These are phyloP conservation scores for Ascochyta viciae-villosae DNA, from an alignment of 2,329 filamentous ascomycete genomes.

Conservation along the genomic window DNA sequence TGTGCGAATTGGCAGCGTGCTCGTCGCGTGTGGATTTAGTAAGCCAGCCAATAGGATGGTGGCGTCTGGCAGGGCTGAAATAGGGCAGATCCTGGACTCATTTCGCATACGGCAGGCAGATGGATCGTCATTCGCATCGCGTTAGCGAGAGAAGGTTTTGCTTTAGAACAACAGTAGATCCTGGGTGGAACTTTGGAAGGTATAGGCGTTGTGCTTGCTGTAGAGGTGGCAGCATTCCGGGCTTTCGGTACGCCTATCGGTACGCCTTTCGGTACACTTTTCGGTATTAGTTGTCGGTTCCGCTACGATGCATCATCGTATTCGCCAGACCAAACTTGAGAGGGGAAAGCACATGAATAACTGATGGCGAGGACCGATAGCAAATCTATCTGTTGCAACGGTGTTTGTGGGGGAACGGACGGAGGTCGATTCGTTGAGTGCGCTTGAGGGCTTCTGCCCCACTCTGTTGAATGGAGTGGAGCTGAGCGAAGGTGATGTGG, in stretches of 20 bases:
- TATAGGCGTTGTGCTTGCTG: not conserved
- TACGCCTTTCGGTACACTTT: no score
- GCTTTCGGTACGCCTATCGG: not conserved
- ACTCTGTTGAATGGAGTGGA: not conserved
- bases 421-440: slow-evolving; percentile 4
- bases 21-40: slow-evolving; percentile 16
- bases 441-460: not conserved
- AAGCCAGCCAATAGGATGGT: slow-evolving; percentile 15
- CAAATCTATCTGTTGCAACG: slow-evolving; percentile 13
- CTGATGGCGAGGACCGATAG: not conserved
- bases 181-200: not conserved
- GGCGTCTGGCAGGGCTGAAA: slow-evolving; percentile 21
- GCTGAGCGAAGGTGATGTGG: not conserved
- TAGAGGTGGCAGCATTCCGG: not conserved
- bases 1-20: slow-evolving; percentile 14
- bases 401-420: slow-evolving; percentile 6
- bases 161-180: slow-evolving; percentile 9
- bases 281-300: not conserved
- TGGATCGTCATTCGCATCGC: slow-evolving; percentile 21
- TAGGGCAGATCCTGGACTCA: slow-evolving; percentile 30
- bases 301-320: not conserved
- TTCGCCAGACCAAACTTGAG: not conserved
- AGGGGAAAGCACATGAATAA: not conserved
- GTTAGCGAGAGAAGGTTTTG: slow-evolving; percentile 7
- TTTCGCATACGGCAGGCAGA: slow-evolving; percentile 27